These are phyloP conservation scores for Xylaria castorea DNA, from an alignment of 495 filamentous ascomycete species.

Conservation along the genomic window DNA sequence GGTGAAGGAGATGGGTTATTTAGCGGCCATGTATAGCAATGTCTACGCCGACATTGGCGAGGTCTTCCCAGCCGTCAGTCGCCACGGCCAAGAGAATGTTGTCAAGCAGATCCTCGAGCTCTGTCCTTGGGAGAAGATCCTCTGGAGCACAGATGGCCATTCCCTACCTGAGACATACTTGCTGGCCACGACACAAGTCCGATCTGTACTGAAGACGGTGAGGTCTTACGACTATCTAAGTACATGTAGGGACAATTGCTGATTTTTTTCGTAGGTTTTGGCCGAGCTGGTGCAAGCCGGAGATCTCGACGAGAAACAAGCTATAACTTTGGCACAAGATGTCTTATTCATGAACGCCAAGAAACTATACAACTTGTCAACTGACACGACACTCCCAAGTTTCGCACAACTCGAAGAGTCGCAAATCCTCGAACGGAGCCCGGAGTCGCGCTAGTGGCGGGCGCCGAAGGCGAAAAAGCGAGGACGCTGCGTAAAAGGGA, in stretches of 20 bases:
- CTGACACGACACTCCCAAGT: neutral
- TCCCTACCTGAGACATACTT: constrained; percentile 85
- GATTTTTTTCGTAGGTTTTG: constrained; percentile 7
- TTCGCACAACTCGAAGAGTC: neutral
- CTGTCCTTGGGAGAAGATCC: constrained; percentile 74
- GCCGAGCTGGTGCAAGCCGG: constrained; percentile 52
- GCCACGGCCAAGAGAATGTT: constrained; percentile 77
- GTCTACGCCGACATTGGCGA: constrained; percentile 87
- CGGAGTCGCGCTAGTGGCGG: neutral
- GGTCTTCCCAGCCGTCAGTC: constrained; percentile 83
- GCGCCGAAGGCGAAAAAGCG: too few species aligned
- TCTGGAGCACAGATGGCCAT: constrained; percentile 88
- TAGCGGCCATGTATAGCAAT: constrained; percentile 80
- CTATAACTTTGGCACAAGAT: constrained; percentile 62
- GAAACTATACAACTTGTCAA: constrained; percentile 55
- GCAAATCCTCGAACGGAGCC: neutral
- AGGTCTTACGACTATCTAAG: constrained; percentile 13
- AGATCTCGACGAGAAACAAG: constrained; percentile 58
- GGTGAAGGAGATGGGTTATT: constrained; percentile 80
- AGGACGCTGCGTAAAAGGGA: too few species aligned
- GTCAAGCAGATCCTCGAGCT: constrained; percentile 78
- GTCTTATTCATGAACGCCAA: constrained; percentile 77
- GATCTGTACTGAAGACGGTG: constrained; percentile 74
- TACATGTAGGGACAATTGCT: neutral
- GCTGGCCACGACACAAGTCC: constrained; percentile 77